These are phyloP conservation scores for Taphrina betulina DNA, from an alignment of 1,139 yeast genomes.

Conservation along the genomic window DNA sequence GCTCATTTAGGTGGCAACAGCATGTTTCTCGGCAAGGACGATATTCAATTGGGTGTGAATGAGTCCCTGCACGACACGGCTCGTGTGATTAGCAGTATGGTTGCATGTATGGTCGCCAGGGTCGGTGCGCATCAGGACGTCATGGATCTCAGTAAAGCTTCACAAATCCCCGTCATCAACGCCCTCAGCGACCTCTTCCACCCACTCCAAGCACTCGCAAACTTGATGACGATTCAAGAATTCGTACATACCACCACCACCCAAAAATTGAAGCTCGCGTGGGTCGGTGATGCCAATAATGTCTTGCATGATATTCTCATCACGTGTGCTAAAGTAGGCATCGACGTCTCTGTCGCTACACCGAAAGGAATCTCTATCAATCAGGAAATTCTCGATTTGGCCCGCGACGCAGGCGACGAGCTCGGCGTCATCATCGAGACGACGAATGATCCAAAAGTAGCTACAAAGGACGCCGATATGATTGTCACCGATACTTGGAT, in stretches of 20 bases:
- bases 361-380: constrained; percentile 72
- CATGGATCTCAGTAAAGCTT: constrained; percentile 61
- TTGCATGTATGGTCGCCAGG: constrained; percentile 92
- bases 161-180: constrained; percentile 86
- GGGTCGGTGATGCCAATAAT: constrained; percentile 97
- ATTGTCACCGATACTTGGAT: constrained; percentile 97
- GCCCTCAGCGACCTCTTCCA: constrained; percentile 90
- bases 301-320: constrained; percentile 92
- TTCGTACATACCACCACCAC: constrained; percentile 51
- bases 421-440: constrained; percentile 58
- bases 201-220: constrained; percentile 94
- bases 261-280: constrained; percentile 70
- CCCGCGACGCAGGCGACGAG: constrained; percentile 54
- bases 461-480: constrained; percentile 71
- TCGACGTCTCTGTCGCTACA: constrained; percentile 77
- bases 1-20: constrained; percentile 93
- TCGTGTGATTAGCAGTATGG: constrained; percentile 88
- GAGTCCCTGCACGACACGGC: constrained; percentile 87
- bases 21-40: constrained; percentile 93
- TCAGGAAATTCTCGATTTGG: constrained; percentile 55
- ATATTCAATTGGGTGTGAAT: constrained; percentile 90
- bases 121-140: constrained; percentile 84
- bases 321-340: constrained; percentile 83
- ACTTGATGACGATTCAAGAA: constrained; percentile 80
- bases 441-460: constrained; percentile 70